phyloP scores from a whole-genome alignment of 73 alveolate species.

The Urostyla sp. region DNA sequence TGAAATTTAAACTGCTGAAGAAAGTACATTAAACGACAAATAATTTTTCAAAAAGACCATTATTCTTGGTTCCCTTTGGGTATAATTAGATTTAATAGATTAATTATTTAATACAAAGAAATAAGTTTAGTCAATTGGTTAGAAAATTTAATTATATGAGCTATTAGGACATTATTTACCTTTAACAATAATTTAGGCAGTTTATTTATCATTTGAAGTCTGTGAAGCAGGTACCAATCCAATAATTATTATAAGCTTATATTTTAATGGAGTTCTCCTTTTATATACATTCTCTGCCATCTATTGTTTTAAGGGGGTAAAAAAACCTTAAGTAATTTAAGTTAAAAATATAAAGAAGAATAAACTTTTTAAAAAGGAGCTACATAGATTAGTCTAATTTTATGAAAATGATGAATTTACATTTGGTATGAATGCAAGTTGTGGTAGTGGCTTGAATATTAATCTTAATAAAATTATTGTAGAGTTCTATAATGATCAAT shows the following conservation, averaged over 20 bases:
- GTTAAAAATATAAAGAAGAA: conserved; percentile 39
- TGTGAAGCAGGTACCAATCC: conserved; percentile 27
- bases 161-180: too few relatives aligned
- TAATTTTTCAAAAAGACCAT: conserved; percentile 21
- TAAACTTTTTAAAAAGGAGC: conserved; percentile 30
- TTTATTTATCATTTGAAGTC: not conserved
- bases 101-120: conserved; percentile 34
- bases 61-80: not conserved
- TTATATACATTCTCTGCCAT: conserved; percentile 5
- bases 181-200: conserved; percentile 35
- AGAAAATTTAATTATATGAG: too few relatives aligned
- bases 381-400: conserved; percentile 34
- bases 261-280: conserved; percentile 35
- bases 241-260: conserved; percentile 36
- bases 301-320: too few relatives aligned
- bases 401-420: too few relatives aligned
- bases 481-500: conserved; percentile 49
- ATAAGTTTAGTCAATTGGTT: not conserved
- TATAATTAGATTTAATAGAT: conserved; percentile 28
- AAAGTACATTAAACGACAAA: too few relatives aligned
- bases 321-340: conserved; percentile 34
- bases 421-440: too few relatives aligned
- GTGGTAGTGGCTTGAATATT: too few relatives aligned
- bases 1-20: too few relatives aligned
- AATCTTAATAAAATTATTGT: conserved; percentile 35